Evolutionary conservation across 2,329 filamentous ascomycete species (phyloP), one percentile per base, ranked within the genome.

Genomic region (Xylaria sp.): DNA sequence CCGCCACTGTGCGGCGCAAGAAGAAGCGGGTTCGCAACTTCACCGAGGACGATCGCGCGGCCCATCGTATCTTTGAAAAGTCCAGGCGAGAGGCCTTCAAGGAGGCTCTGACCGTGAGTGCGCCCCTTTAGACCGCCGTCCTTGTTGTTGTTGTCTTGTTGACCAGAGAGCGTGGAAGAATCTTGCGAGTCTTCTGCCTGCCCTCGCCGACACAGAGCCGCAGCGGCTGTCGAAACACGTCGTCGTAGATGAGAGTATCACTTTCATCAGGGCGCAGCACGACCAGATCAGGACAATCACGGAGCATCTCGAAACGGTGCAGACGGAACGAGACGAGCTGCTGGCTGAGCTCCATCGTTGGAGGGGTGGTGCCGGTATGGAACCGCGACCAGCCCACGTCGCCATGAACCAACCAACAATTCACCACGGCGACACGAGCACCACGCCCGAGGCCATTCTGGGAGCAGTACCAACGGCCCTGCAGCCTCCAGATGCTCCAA

Each of bases 31-130:
- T 81, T 20, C 76, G 81, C 12, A 79, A 81, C 71, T 82, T 81
- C 70, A 82, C 81, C 1, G 78, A 80, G 5, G 76, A 82, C 59
- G 81, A 83, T 60, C 80, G 81, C 10, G 81, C 81, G 3, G 78
- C 79, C 5, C 82, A 83, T 68, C 77, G 81, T 0, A 76, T 80
- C 7, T 82, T 83, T 69, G 81, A 83, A 63, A 80, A 79, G 70
- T 80, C 77, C 2, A 79, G 82, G 15, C 77, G 81, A n/a, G 81
- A 83, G 69, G 78, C 81, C 0, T 83, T 83, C 73, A 81, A 81
- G 60, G 78, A 81, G 51, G 75, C 79, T 2, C 66, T 83, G 20
- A 78, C 74, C 51, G 82, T 81, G 37, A 69, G 78, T 76, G 20
- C 39, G 39, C 5, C 44, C 13, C 13, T 28, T 64, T 55, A 37